Percentiles rank a stretch among this genome's conserved stretches.
Evolutionary conservation across 352 stramenopile species (phyloP).

Genomic region (Aphanomyces cochlioides): DNA sequence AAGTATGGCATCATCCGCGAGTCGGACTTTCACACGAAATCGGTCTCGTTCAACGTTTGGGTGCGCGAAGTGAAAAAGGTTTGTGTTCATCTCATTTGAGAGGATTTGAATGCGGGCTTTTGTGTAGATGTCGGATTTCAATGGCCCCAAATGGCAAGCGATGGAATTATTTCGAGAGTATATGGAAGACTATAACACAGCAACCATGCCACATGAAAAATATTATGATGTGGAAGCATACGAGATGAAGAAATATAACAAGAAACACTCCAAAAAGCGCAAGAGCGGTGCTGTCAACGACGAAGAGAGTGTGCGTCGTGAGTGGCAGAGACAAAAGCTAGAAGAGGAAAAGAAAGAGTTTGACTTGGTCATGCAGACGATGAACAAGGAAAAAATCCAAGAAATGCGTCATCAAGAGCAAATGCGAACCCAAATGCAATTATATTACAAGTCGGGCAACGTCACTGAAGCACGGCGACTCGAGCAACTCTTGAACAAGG

Average conservation of each 20-base stretch:
- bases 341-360: constrained; percentile 71
- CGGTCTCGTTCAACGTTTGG: constrained; percentile 93
- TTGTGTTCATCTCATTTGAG: background rate
- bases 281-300: constrained; percentile 39
- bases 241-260: constrained; percentile 93
- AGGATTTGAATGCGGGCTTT: background rate
- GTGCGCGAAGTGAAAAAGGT: constrained; percentile 91
- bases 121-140: constrained; percentile 65
- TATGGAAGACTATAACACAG: constrained; percentile 98
- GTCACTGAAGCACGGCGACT: constrained; percentile 76
- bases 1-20: constrained; percentile 95
- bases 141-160: constrained; percentile 80
- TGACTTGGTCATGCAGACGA: constrained; percentile 67
- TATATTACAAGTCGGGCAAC: constrained; percentile 88
- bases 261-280: constrained; percentile 54
- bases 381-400: constrained; percentile 83
- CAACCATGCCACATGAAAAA: constrained; percentile 94
- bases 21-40: constrained; percentile 88
- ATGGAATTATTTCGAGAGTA: constrained; percentile 91
- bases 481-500: constrained; percentile 48
- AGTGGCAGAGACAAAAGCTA: constrained; percentile 44
- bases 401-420: constrained; percentile 82
- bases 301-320: constrained; percentile 59
- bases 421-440: constrained; percentile 83
- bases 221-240: constrained; percentile 98